A percentile compares a stretch with the other conserved stretches of the same genome.
phyloP scores from a whole-genome alignment of 108 stramenopile genomes.

The Pseudonitzschia pungens region DNA sequence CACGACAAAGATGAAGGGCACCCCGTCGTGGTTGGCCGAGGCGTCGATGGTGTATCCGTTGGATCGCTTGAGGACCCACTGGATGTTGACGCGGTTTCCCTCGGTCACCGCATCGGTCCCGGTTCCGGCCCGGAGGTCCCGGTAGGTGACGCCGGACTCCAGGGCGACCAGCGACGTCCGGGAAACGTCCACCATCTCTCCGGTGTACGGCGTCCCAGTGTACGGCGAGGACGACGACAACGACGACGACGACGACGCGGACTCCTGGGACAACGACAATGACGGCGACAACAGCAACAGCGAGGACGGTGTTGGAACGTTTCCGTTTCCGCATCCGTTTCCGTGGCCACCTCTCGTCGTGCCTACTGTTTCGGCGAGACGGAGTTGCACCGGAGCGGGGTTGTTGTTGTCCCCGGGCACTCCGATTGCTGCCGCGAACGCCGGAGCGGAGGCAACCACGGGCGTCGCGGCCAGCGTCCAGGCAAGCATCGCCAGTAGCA shows the following conservation, averaged over 20 bases:
- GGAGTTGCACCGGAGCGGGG: too few relatives aligned
- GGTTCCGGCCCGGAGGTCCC: conserved; percentile 17
- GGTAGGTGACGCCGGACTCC: conserved; percentile 22
- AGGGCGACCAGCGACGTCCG: not conserved
- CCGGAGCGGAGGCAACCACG: too few relatives aligned
- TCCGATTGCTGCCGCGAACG: too few relatives aligned
- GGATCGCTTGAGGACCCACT: conserved; percentile 39
- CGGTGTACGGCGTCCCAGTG: not conserved
- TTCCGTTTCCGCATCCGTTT: too few relatives aligned
- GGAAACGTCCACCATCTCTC: not conserved
- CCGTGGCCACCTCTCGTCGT: too few relatives aligned
- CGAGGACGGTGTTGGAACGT: too few relatives aligned
- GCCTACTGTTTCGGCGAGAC: too few relatives aligned
- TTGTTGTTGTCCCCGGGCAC: too few relatives aligned
- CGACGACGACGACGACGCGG: not conserved
- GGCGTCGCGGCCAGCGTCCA: too few relatives aligned
- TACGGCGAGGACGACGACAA: not conserved
- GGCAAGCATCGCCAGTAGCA: too few relatives aligned
- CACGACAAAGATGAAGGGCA: conserved; percentile 70
- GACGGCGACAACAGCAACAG: not conserved
- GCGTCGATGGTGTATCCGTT: conserved; percentile 46
- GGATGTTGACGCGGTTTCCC: conserved; percentile 40
- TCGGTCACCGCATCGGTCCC: conserved; percentile 14
- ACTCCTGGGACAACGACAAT: not conserved
- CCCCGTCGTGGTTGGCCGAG: conserved; percentile 31